A percentile compares a stretch with the other conserved stretches of the same genome.
Evolutionary conservation across 495 filamentous ascomycete genomes (phyloP).

Genomic region (Penicillium egyptiacum): DNA sequence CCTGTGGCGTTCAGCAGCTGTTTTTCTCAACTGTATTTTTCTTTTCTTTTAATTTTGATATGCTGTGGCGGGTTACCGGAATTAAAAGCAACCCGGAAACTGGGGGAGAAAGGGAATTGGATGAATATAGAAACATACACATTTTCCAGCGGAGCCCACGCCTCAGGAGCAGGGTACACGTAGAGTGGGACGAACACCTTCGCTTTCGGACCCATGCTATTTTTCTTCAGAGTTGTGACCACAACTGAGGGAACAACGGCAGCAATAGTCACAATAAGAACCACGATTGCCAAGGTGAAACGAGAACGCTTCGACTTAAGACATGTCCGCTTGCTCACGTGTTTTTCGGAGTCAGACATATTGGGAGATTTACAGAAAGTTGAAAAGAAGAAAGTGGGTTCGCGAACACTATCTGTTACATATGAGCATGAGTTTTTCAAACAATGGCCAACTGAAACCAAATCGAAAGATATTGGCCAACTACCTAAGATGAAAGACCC

Average conservation of each 20-base stretch:
- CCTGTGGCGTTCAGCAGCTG: slow-evolving; percentile 37
- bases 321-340: slow-evolving; percentile 40
- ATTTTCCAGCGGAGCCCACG: slow-evolving; percentile 52
- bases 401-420: not conserved
- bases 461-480: slow-evolving; percentile 5
- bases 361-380: slow-evolving; percentile 15
- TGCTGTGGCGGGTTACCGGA: slow-evolving; percentile 25
- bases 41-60: slow-evolving; percentile 13
- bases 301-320: slow-evolving; percentile 34
- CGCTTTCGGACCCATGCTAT: slow-evolving; percentile 45
- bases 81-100: slow-evolving; percentile 13
- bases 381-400: slow-evolving; percentile 28
- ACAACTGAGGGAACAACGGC: slow-evolving; percentile 39
- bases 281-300: slow-evolving; percentile 27
- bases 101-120: slow-evolving; percentile 10
- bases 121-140: slow-evolving; percentile 40
- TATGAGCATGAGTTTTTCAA: slow-evolving; percentile 9
- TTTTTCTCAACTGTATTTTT: not conserved
- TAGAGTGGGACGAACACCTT: slow-evolving; percentile 56
- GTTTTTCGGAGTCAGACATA: slow-evolving; percentile 32
- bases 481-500: not conserved
- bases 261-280: slow-evolving; percentile 35
- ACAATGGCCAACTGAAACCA: slow-evolving; percentile 5
- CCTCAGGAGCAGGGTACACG: slow-evolving; percentile 51
- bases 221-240: slow-evolving; percentile 36